Base-by-base conservation (phyloP, 176 grass and related monocot species). In the Panicum miliaceum region DNA sequence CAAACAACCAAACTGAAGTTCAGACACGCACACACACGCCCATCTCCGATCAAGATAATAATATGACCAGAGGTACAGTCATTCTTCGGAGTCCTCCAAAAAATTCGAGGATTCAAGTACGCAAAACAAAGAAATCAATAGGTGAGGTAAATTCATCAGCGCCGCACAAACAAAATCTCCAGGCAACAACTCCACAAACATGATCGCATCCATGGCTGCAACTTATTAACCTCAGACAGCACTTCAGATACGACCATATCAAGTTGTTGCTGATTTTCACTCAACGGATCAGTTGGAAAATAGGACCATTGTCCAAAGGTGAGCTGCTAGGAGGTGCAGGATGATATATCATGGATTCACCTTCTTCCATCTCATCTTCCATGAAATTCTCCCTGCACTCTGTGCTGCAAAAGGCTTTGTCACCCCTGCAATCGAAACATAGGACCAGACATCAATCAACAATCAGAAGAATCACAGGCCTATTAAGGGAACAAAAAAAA, bases 141-240 rank as follows among this genome's bases (percentile, higher is more conserved):
- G 13, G 54, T 61, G 12, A 80, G 86, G 68, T 76, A 86, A 58
- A 81, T 88, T 61, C 70, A 78, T 86, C 68, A 87, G 75, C 71
- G 85, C 52, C 25, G 19, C 78, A 80, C 56, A 27, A n/a, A 87
- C 83, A 92, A 90, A 90, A 79, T 90, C 77, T 94, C 64, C 85
- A 76, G 52, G 64, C 61, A 82, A 93, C 42, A 88, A 76, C 84
- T 76, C 51, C 29, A 68, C 81, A 62, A 87, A 70, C 77, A 89
- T 48, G 85, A 46, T 89, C 91, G 88, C 76, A 91, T 72, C 92
- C 91, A 88, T 85, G 89, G 94, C 94, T 93, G 91, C 94, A 83
- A 70, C 84, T 91, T 86, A 96, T 89, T 89, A 89, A 93, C 89
- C 87, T 90, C 84, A 80, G 79, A 89, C 94, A 96, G 94, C 94